Evolutionary conservation across 1,284 basidiomycete genomes (phyloP), one percentile per base, ranked within the genome.

Genomic region (Cronartium ribicola): DNA sequence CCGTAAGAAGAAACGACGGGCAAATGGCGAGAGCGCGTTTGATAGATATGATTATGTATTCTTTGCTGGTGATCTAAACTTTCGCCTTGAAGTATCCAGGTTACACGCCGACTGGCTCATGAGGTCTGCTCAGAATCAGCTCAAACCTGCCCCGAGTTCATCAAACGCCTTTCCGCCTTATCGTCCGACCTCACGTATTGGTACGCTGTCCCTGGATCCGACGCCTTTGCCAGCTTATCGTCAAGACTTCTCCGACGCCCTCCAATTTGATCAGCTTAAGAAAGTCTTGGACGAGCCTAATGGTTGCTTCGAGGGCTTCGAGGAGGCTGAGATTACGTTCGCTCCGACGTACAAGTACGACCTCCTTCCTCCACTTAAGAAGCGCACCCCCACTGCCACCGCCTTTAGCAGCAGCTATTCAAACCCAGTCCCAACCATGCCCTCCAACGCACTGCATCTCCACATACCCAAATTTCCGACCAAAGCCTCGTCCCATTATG

Each of bases 11-110:
- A 55, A 55, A 55, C 48, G 48, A 7, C 17, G 22, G 22, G 48
- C 48, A 17, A 62, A 55, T 40, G 66, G 76, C 22, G 68, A 78
- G 87, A 90, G 92, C 79, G 82, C 91, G 65, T 91, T 89, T 0
- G 90, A 91, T 79, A 86, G 85, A 77, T 94, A 92, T 77, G 92
- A 94, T 79, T 87, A 88, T 77, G 87, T 88, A 0, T 93, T 93
- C 79, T 84, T 92, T 51, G 90, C 86, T 77, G 91, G 91, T 3
- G 91, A 92, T 80, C 85, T 84, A 41, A 85, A 84, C 77, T 84
- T 85, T 78, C 82, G 85, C 5, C 80, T 86, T 46, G 84, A 85
- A 76, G 82, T 86, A 37, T 83, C 83, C 4, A 78, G 82, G 3
- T 22, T 55, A n/a, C 85, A 86, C 70, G 85, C 85, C 20, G 85